These are phyloP conservation scores for Apiotrichum brassicae DNA, from an alignment of 1,284 basidiomycete species.

Conservation along the genomic window DNA sequence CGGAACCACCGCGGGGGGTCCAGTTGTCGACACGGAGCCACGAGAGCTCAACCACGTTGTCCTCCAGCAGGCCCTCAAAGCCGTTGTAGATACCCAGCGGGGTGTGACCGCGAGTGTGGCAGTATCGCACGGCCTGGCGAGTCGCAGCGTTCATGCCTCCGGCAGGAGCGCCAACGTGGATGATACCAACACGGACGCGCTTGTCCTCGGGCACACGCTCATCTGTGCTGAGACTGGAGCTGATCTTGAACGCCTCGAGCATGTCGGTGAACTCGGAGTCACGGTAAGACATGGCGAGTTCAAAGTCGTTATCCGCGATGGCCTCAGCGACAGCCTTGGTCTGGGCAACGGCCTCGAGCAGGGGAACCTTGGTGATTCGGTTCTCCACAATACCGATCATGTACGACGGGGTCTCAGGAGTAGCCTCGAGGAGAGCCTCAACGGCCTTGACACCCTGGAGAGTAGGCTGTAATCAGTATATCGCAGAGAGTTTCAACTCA, in stretches of 20 bases:
- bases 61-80: conserved; percentile 87
- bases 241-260: conserved; percentile 73
- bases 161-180: conserved; percentile 94
- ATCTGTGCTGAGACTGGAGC: conserved; percentile 59
- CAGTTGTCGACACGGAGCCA: conserved; percentile 97
- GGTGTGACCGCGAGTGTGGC: conserved; percentile 82
- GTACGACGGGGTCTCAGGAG: conserved; percentile 85
- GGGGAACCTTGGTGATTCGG: conserved; percentile 83
- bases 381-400: conserved; percentile 97
- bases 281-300: conserved; percentile 75
- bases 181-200: conserved; percentile 80
- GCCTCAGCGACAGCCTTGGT: conserved; percentile 79
- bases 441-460: conserved; percentile 93
- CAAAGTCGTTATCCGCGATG: conserved; percentile 77
- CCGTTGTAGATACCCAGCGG: conserved; percentile 91
- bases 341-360: conserved; percentile 87
- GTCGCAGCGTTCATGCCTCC: conserved; percentile 99
- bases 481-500: conserved; percentile 40
- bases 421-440: conserved; percentile 79
- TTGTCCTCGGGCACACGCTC: conserved; percentile 59
- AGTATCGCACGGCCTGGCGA: conserved; percentile 87
- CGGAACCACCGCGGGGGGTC: conserved; percentile 95
- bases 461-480: conserved; percentile 59
- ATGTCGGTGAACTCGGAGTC: conserved; percentile 89
- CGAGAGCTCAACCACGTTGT: conserved; percentile 75